Conservation (phyloP, 2,329 filamentous ascomycete genomes). For the Botryosphaeria agaves region DNA sequence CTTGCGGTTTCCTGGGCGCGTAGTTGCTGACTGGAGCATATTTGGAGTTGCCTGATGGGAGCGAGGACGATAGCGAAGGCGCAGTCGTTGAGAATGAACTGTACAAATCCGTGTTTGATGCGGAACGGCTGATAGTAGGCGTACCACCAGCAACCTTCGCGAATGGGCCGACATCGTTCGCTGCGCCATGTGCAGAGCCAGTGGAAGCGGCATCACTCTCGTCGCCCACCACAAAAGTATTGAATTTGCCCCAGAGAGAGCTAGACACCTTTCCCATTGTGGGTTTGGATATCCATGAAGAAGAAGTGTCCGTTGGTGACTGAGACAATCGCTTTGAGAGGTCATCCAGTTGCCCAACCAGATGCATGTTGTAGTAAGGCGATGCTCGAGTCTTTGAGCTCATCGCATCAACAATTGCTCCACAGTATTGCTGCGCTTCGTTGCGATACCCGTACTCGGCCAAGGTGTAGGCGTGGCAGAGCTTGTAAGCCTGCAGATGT, state of each 20-base stretch:
- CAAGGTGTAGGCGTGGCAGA: slow-evolving; percentile 69
- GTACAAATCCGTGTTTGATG: slow-evolving; percentile 57
- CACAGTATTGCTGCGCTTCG: slow-evolving; percentile 84
- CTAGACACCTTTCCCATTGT: slow-evolving; percentile 93
- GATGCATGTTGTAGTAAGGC: slow-evolving; percentile 62
- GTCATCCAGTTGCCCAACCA: slow-evolving; percentile 68
- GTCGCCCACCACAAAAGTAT: slow-evolving; percentile 88
- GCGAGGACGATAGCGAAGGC: too few species aligned
- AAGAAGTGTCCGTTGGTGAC: slow-evolving; percentile 63
- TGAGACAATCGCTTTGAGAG: slow-evolving; percentile 68
- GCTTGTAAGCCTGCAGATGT: slow-evolving; percentile 79
- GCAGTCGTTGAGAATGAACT: slow-evolving; percentile 19
- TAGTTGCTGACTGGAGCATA: slow-evolving; percentile 20
- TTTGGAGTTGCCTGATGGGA: slow-evolving; percentile 17
- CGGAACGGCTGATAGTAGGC: slow-evolving; percentile 35
- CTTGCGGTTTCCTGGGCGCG: too few species aligned
- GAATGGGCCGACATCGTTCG: slow-evolving; percentile 58
- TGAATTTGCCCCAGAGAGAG: slow-evolving; percentile 82
- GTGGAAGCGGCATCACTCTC: slow-evolving; percentile 51
- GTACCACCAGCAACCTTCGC: slow-evolving; percentile 56
- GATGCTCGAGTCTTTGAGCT: slow-evolving; percentile 69
- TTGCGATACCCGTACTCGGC: slow-evolving; percentile 68
- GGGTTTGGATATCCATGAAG: slow-evolving; percentile 85
- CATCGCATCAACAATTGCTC: slow-evolving; percentile 59
- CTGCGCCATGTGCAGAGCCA: slow-evolving; percentile 37